Conservation (phyloP, 2,329 filamentous ascomycete species). For the Cadophora gregata region DNA sequence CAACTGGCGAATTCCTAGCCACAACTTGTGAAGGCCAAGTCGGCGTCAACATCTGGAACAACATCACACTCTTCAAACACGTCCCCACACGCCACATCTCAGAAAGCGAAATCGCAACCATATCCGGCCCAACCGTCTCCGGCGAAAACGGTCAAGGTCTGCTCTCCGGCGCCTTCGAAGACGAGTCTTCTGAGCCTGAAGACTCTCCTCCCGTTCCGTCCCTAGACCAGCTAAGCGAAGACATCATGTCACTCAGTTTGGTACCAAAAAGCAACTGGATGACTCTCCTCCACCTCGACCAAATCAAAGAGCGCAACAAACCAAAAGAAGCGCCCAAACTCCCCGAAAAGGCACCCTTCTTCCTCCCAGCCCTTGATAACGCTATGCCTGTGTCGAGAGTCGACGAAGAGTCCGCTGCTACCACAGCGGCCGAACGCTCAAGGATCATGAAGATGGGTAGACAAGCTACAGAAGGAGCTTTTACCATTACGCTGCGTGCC, state of each 20-base stretch:
- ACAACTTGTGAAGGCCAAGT: constrained; percentile 82
- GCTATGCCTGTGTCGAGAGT: constrained; percentile 33
- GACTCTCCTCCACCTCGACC: constrained; percentile 87
- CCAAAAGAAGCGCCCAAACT: constrained; percentile 89
- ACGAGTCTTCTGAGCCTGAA: constrained; percentile 55
- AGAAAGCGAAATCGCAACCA: constrained; percentile 71
- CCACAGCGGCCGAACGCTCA: constrained; percentile 58
- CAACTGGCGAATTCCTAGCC: constrained; percentile 91
- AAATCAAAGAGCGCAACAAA: constrained; percentile 91
- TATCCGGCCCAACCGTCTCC: constrained; percentile 75
- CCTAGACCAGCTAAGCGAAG: constrained; percentile 78
- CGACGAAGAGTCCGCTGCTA: constrained; percentile 43
- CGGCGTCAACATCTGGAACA: constrained; percentile 96
- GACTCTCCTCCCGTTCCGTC: constrained; percentile 60
- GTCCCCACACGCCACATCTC: constrained; percentile 85
- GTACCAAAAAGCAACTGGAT: constrained; percentile 94
- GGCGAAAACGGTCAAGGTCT: constrained; percentile 81
- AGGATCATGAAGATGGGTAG: constrained; percentile 73
- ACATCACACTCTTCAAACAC: constrained; percentile 88
- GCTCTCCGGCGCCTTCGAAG: constrained; percentile 77
- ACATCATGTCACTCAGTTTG: constrained; percentile 87
- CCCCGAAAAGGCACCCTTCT: constrained; percentile 95
- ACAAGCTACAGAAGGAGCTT: constrained; percentile 60
- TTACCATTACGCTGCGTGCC: constrained; percentile 61
- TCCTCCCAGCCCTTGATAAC: constrained; percentile 72